phyloP scores from a whole-genome alignment of 2,329 filamentous ascomycete genomes.

The Penicillium sp. region DNA sequence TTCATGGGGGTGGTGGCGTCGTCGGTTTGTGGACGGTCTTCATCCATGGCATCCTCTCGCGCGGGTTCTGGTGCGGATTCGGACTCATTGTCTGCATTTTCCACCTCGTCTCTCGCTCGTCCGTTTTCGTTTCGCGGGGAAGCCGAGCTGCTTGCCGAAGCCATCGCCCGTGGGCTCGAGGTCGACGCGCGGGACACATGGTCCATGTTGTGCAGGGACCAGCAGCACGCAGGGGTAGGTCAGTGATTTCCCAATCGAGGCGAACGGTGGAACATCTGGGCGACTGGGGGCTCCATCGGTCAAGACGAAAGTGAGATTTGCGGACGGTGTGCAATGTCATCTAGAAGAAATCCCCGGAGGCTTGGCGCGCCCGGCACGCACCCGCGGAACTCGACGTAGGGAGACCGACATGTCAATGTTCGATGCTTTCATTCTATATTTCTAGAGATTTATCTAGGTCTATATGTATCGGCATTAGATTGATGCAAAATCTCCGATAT shows the following conservation, averaged over 20 bases:
- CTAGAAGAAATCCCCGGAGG: constrained; percentile 7
- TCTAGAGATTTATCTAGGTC: neutral
- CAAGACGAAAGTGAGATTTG: constrained; percentile 3
- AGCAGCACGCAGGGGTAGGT: constrained; percentile 4
- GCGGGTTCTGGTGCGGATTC: neutral
- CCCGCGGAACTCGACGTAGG: neutral
- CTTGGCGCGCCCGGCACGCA: constrained; percentile 11
- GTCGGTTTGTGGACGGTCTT: constrained; percentile 6
- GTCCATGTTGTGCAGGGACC: constrained; percentile 29
- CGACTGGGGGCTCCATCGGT: constrained; percentile 6
- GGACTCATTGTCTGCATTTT: constrained; percentile 1
- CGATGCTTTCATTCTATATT: neutral
- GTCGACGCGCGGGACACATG: constrained; percentile 27
- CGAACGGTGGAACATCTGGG: constrained; percentile 2
- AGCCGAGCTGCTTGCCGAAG: constrained; percentile 12
- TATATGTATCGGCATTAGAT: neutral
- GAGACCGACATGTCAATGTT: neutral
- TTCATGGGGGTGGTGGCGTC: constrained; percentile 15
- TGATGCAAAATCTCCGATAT: neutral
- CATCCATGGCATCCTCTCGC: constrained; percentile 8
- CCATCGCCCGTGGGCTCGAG: constrained; percentile 19
- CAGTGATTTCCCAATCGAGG: constrained; percentile 2
- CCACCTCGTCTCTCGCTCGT: constrained; percentile 7
- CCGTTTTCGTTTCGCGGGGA: constrained; percentile 13
- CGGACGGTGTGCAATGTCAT: neutral